A percentile compares a stretch with the other conserved stretches of the same genome.
Evolutionary conservation across 352 stramenopile genomes (phyloP).

Genomic region (Globisporangium middletonii): DNA sequence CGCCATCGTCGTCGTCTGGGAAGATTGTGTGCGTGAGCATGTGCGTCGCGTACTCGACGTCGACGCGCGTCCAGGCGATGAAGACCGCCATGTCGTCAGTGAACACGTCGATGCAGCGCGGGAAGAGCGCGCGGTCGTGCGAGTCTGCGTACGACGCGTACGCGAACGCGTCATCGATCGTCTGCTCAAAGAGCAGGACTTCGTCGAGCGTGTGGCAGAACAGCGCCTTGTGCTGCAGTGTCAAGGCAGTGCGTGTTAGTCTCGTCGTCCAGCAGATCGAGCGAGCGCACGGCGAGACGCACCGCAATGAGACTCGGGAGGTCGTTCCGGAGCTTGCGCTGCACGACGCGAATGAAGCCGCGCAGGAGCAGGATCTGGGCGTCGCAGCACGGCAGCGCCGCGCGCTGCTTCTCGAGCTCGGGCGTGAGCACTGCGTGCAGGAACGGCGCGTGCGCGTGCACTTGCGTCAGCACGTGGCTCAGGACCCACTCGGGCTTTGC

Average conservation of each 20-base stretch:
- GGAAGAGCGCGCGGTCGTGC: constrained; percentile 30
- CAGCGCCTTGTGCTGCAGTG: constrained; percentile 21
- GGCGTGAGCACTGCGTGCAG: constrained; percentile 33
- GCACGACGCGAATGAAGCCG: constrained; percentile 30
- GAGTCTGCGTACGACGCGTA: constrained; percentile 47
- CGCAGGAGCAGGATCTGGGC: constrained; percentile 55
- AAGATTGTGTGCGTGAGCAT: constrained; percentile 21
- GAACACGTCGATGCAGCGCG: constrained; percentile 58
- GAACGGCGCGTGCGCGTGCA: constrained; percentile 36
- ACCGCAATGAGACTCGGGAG: constrained; percentile 38
- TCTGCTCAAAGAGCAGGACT: constrained; percentile 64
- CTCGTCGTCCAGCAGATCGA: neutral
- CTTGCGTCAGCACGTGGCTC: constrained; percentile 54
- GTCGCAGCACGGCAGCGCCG: constrained; percentile 45
- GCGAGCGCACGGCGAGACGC: constrained; percentile 5
- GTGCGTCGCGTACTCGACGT: constrained; percentile 46
- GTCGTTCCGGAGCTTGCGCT: constrained; percentile 47
- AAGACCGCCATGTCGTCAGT: constrained; percentile 40
- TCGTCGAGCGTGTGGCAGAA: constrained; percentile 76
- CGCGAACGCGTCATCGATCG: constrained; percentile 51
- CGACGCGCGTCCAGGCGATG: constrained; percentile 60
- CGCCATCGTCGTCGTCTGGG: neutral
- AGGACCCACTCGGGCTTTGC: constrained; percentile 76
- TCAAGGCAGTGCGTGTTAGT: neutral
- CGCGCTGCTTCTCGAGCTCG: constrained; percentile 38